Conservation (phyloP, 2,329 filamentous ascomycete genomes). For the Elsinoe necatrix region DNA sequence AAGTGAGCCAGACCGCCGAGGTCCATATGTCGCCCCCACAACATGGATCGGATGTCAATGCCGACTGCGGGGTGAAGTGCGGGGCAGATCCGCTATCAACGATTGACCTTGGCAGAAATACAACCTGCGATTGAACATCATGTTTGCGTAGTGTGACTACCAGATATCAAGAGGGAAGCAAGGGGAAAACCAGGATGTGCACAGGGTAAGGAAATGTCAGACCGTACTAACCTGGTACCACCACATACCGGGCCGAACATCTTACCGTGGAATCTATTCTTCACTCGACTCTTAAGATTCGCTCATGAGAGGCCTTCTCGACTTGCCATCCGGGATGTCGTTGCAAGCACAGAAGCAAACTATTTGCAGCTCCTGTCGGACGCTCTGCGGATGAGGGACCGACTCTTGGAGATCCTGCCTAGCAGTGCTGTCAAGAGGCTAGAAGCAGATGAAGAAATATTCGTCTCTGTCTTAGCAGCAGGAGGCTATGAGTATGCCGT, state of each 20-base stretch:
- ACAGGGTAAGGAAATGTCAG: conserved; percentile 14
- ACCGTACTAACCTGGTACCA: conserved; percentile 17
- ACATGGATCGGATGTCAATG: conserved; percentile 3
- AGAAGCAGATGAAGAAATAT: conserved; percentile 33
- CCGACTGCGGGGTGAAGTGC: conserved; percentile 7
- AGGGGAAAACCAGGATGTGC: not conserved
- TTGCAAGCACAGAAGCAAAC: conserved; percentile 30
- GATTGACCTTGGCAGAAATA: not conserved
- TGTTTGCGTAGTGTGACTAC: not conserved
- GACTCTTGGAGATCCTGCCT: conserved; percentile 28
- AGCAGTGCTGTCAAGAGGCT: conserved; percentile 25
- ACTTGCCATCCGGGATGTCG: conserved; percentile 35
- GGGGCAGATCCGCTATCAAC: not conserved
- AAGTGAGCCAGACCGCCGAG: not conserved
- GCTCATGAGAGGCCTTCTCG: conserved; percentile 30
- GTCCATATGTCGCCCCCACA: not conserved
- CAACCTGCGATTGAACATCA: too few species aligned
- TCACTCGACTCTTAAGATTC: conserved; percentile 35
- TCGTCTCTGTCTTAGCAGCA: conserved; percentile 38
- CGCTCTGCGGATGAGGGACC: conserved; percentile 36
- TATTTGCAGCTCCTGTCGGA: conserved; percentile 39
- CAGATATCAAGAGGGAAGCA: not conserved
- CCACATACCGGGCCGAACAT: conserved; percentile 22
- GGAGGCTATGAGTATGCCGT: conserved; percentile 43
- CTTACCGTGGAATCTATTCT: conserved; percentile 30